A percentile compares a stretch with the other conserved stretches of the same genome.
Conservation (phyloP, 2,329 filamentous ascomycete genomes). For the Nemania diffusa region DNA sequence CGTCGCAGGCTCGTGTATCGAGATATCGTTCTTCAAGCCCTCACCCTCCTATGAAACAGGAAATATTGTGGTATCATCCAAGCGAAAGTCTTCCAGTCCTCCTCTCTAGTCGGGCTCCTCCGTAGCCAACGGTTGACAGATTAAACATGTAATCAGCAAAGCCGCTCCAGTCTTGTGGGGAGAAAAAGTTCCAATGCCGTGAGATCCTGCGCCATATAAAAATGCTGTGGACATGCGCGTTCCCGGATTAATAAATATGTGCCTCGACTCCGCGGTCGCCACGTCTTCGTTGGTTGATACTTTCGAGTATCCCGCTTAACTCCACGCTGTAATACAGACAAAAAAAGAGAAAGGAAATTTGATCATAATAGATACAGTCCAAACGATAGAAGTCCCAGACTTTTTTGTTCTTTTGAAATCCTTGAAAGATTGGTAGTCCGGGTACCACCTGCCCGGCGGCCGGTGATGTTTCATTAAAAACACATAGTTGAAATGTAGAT, state of each 20-base stretch:
- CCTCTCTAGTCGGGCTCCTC: constrained; percentile 41
- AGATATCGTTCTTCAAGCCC: constrained; percentile 35
- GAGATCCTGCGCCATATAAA: constrained; percentile 48
- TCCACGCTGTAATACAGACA: constrained; percentile 50
- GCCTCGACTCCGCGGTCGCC: constrained; percentile 39
- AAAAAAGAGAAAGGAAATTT: constrained; percentile 40
- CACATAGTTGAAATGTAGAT: constrained; percentile 35
- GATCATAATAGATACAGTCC: constrained; percentile 44
- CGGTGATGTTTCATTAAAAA: constrained; percentile 37
- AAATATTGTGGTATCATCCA: constrained; percentile 50
- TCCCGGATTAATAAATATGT: constrained; percentile 29
- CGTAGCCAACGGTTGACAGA: constrained; percentile 38
- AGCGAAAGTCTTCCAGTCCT: constrained; percentile 48
- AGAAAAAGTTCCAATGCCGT: constrained; percentile 36
- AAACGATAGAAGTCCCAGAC: constrained; percentile 41
- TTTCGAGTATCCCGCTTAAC: constrained; percentile 47
- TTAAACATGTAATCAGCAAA: constrained; percentile 44
- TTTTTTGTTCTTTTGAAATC: constrained; percentile 40
- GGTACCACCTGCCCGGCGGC: constrained; percentile 29
- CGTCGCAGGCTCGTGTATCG: constrained; percentile 40
- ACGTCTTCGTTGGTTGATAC: constrained; percentile 42
- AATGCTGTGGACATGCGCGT: constrained; percentile 44
- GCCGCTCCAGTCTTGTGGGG: constrained; percentile 33
- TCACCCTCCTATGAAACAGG: constrained; percentile 30
- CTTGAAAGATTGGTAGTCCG: constrained; percentile 36